Base-by-base conservation (phyloP, 2,329 filamentous ascomycete genomes). In the Akanthomyces lecanii region DNA sequence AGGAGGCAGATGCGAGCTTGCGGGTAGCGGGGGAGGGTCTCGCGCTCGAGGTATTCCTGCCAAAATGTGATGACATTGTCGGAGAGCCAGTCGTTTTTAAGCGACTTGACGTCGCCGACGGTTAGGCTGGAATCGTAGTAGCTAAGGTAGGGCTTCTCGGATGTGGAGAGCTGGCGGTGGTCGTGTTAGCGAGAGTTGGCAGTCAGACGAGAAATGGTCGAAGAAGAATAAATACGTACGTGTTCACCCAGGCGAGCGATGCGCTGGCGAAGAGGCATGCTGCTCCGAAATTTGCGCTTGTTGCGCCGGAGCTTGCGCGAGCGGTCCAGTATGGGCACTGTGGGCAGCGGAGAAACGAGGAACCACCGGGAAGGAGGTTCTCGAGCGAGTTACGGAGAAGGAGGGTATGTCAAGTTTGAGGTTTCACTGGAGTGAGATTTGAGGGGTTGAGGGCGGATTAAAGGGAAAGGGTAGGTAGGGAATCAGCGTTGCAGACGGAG, bases 11-110 rank as follows among this genome's bases (percentile, higher is more conserved):
- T 97, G 66, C 92, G 86, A 23, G 92, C 92, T 72, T 90, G 87
- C 11, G 91, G 90, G 73, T 90, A 96, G 69, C 87, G 85, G 36
- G 82, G 81, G 33, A 99, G 87, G 65, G 92, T 88, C 79, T 98
- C 94, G 66, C 88, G 91, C 76, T 99, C 95, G 67, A 99, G 87
- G 74, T 87, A 96, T 83, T 98, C 94, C 83, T 98, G 91, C 94
- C 95, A 99, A 74, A 99, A 98, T 57, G 92, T 89, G 68, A 99
- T 98, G 69, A 92, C 93, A 79, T 97, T 97, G 75, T 99, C 95
- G 50, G 94, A 97, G 59, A 99, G 82, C 95, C 95, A 99, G 81
- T 97, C 95, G 76, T 90, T 83, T 77, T 90, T 92, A 64, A 99
- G 85, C 18, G 89, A 89, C 74, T 93, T 90, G 68, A 98, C 85